These are phyloP conservation scores for Calvatia gigantea DNA, from an alignment of 768 basidiomycete species.

Conservation along the genomic window DNA sequence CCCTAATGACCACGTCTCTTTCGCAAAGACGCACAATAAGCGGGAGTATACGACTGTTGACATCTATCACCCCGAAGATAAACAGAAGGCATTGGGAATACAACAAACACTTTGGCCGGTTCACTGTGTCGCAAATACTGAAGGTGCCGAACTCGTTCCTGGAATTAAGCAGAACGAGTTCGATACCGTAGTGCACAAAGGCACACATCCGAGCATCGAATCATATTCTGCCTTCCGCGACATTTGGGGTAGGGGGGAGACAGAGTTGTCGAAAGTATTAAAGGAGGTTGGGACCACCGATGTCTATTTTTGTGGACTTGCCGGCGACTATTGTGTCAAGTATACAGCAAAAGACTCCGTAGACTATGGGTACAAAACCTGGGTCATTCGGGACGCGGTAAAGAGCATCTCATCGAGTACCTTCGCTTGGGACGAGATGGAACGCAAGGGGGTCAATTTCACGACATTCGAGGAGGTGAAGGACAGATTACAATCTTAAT, in stretches of 20 bases:
- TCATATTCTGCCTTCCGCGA: slow-evolving; percentile 81
- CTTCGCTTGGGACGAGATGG: slow-evolving; percentile 34
- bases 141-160: slow-evolving; percentile 59
- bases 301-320: slow-evolving; percentile 64
- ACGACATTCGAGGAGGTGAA: slow-evolving; percentile 21
- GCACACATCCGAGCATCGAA: slow-evolving; percentile 57
- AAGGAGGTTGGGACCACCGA: slow-evolving; percentile 43
- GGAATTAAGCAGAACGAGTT: slow-evolving; percentile 40
- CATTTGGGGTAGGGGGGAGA: slow-evolving; percentile 44
- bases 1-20: slow-evolving; percentile 66
- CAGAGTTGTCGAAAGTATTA: slow-evolving; percentile 44
- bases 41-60: slow-evolving; percentile 36
- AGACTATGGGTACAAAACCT: slow-evolving; percentile 45
- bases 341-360: slow-evolving; percentile 51
- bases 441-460: slow-evolving; percentile 27
- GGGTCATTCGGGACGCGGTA: slow-evolving; percentile 47
- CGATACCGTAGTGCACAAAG: slow-evolving; percentile 50
- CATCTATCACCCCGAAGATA: slow-evolving; percentile 37
- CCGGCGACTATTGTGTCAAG: slow-evolving; percentile 78
- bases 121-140: slow-evolving; percentile 64
- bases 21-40: slow-evolving; percentile 45
- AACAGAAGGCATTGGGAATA: slow-evolving; percentile 25
- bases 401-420: slow-evolving; percentile 35
- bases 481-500: slow-evolving; percentile 5
- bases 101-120: slow-evolving; percentile 76